phyloP scores from a whole-genome alignment of 208 protist species.

The Zelonia costaricensis region DNA sequence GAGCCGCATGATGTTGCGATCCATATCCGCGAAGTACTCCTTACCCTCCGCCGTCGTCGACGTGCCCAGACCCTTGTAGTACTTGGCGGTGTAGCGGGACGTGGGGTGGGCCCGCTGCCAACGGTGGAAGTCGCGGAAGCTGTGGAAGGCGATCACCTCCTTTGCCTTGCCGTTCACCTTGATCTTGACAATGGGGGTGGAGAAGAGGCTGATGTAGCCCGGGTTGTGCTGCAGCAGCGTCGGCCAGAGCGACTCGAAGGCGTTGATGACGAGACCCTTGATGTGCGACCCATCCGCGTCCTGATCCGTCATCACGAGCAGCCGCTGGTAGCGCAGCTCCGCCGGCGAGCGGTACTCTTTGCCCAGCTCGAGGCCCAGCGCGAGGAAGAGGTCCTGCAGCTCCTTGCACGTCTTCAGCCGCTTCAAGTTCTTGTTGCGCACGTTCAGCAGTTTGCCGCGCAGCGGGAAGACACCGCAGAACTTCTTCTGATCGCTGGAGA shows the following conservation, averaged over 20 bases:
- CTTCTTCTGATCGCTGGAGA: slow-evolving; percentile 96
- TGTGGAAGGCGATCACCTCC: slow-evolving; percentile 96
- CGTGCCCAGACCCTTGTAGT: slow-evolving; percentile 99
- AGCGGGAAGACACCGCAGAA: slow-evolving; percentile 98
- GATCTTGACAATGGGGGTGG: slow-evolving; percentile 99
- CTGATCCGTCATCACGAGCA: slow-evolving; percentile 99
- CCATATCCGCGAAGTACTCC: slow-evolving; percentile 99
- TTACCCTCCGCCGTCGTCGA: slow-evolving; percentile 97
- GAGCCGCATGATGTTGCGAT: slow-evolving; percentile 94
- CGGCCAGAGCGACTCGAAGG: slow-evolving; percentile 99
- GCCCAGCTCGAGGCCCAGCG: slow-evolving; percentile 81
- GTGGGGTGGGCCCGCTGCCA: slow-evolving; percentile 92
- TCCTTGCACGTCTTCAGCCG: slow-evolving; percentile 95
- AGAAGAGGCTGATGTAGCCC: slow-evolving; percentile 95
- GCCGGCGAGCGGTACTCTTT: slow-evolving; percentile 70
- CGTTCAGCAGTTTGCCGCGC: slow-evolving; percentile 98
- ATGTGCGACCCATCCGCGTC: slow-evolving; percentile 99
- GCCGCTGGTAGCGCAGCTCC: slow-evolving; percentile 97
- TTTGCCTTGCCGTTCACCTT: slow-evolving; percentile 68
- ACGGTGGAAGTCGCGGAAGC: slow-evolving; percentile 96
- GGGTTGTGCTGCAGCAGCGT: slow-evolving; percentile 90
- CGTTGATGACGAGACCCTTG: slow-evolving; percentile 99
- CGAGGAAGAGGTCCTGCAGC: slow-evolving; percentile 88
- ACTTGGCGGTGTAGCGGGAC: slow-evolving; percentile 94
- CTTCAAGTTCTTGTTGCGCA: slow-evolving; percentile 93